Conservation (phyloP, 139 green algal genomes). For the Chlamydomonas asymmetrica region DNA sequence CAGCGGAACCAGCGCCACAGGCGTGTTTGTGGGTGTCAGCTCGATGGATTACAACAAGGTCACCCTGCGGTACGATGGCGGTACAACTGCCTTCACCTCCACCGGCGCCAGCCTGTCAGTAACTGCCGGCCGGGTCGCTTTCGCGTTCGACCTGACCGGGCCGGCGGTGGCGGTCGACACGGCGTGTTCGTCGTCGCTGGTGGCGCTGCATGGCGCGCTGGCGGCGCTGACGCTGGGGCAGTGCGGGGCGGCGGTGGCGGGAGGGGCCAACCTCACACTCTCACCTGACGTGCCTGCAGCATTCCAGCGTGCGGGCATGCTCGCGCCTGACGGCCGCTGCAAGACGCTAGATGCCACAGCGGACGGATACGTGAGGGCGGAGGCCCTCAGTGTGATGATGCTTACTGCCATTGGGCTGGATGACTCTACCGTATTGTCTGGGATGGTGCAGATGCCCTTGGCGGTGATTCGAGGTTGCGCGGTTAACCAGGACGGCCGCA, state of each 20-base stretch:
- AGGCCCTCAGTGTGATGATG: slow-evolving; percentile 43
- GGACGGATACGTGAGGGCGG: slow-evolving; percentile 78
- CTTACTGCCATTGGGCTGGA: neutral
- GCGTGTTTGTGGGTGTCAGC: slow-evolving; percentile 57
- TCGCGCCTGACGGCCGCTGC: slow-evolving; percentile 78
- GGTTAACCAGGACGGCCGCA: slow-evolving; percentile 86
- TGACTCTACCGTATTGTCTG: neutral
- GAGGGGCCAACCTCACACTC: slow-evolving; percentile 76
- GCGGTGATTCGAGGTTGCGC: slow-evolving; percentile 35
- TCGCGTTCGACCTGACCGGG: slow-evolving; percentile 69
- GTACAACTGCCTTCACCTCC: slow-evolving; percentile 35
- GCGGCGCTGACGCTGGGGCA: slow-evolving; percentile 32
- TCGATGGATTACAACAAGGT: slow-evolving; percentile 71
- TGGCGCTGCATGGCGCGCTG: slow-evolving; percentile 58
- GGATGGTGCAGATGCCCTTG: neutral
- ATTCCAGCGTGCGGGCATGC: slow-evolving; percentile 65
- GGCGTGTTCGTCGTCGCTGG: slow-evolving; percentile 57
- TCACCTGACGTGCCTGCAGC: slow-evolving; percentile 57
- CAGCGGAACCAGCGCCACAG: slow-evolving; percentile 21
- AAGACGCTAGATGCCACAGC: slow-evolving; percentile 84
- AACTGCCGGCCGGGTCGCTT: slow-evolving; percentile 73
- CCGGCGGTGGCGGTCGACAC: slow-evolving; percentile 76
- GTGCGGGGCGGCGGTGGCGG: slow-evolving; percentile 45
- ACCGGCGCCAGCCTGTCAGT: slow-evolving; percentile 70
- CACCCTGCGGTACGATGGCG: slow-evolving; percentile 6